Percentiles rank a stretch among this genome's conserved stretches.
phyloP scores from a whole-genome alignment of 1,139 yeast genomes.

The Yamadazyma friedrichii region DNA sequence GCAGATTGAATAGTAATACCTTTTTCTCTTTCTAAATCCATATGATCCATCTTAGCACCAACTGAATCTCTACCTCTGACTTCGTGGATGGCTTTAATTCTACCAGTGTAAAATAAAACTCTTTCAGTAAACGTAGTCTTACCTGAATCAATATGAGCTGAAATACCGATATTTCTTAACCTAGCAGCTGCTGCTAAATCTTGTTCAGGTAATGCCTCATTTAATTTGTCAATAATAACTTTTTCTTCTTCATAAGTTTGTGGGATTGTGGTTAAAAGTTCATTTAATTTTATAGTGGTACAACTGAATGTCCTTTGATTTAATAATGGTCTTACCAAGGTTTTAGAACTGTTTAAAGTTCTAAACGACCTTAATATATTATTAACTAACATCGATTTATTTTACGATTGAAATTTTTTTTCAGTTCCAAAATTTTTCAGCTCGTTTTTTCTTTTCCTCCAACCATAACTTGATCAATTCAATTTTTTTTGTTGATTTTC shows the following conservation, averaged over 20 bases:
- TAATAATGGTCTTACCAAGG: slow-evolving; percentile 1
- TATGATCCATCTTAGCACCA: slow-evolving; percentile 95
- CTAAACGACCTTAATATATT: slow-evolving; percentile 1
- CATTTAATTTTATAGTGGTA: slow-evolving; percentile 13
- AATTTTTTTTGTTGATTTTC: no score
- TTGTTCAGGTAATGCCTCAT: slow-evolving; percentile 48
- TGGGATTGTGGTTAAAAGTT: slow-evolving; percentile 21
- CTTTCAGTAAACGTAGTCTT: slow-evolving; percentile 94
- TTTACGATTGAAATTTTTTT: background rate
- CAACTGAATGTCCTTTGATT: slow-evolving; percentile 13
- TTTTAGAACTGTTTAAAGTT: background rate
- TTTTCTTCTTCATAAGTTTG: slow-evolving; percentile 70
- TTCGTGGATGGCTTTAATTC: slow-evolving; percentile 97
- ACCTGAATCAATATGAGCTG: slow-evolving; percentile 89
- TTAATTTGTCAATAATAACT: slow-evolving; percentile 61
- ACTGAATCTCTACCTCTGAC: slow-evolving; percentile 97
- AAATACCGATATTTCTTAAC: slow-evolving; percentile 93
- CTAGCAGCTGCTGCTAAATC: slow-evolving; percentile 56
- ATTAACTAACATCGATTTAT: slow-evolving; percentile 1
- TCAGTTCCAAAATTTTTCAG: slow-evolving; percentile 1
- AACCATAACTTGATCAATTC: no score
- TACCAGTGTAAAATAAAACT: slow-evolving; percentile 92
- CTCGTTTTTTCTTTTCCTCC: background rate
- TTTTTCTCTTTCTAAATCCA: slow-evolving; percentile 92
- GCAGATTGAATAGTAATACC: slow-evolving; percentile 99